A percentile compares a stretch with the other conserved stretches of the same genome.
Conservation (phyloP, 164 flowering plant genomes). For the Stephania cephalantha region DNA sequence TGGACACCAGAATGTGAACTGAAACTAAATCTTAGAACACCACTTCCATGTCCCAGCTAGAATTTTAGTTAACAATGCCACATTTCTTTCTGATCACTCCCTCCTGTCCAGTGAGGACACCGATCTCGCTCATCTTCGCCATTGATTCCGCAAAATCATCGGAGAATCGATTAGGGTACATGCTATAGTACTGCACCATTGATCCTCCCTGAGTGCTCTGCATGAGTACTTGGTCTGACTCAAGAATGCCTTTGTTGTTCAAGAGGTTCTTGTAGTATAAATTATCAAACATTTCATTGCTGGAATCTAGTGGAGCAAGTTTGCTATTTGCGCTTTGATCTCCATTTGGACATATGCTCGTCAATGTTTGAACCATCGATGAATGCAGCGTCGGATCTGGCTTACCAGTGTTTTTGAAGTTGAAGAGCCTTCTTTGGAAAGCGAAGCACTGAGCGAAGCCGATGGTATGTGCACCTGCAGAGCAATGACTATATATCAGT, state of each 20-base stretch:
- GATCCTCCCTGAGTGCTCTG: conserved; percentile 32
- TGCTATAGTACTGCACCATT: conserved; percentile 42
- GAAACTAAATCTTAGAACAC: neutral
- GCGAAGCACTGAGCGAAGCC: conserved; percentile 70
- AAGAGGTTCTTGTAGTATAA: conserved; percentile 42
- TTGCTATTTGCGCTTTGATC: conserved; percentile 30
- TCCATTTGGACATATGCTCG: conserved; percentile 39
- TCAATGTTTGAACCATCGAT: conserved; percentile 35
- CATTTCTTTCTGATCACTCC: conserved; percentile 68
- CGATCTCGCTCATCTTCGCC: conserved; percentile 50
- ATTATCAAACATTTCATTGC: conserved; percentile 46
- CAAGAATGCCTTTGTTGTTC: conserved; percentile 49
- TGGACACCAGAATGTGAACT: neutral
- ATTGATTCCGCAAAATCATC: conserved; percentile 64
- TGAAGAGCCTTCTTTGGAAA: conserved; percentile 55
- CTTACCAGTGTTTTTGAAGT: conserved; percentile 48
- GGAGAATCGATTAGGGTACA: conserved; percentile 34
- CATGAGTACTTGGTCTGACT: conserved; percentile 69
- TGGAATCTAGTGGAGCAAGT: conserved; percentile 53
- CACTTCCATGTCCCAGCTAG: neutral
- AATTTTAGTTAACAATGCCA: conserved; percentile 33
- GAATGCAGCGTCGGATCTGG: conserved; percentile 60
- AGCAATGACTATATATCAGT: neutral
- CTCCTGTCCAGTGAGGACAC: conserved; percentile 44
- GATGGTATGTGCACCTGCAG: conserved; percentile 65